Percentiles rank a stretch among this genome's conserved stretches.
Evolutionary conservation across 225 moss, liverwort and hornwort genomes (phyloP).

Genomic region (Neckera pumila): DNA sequence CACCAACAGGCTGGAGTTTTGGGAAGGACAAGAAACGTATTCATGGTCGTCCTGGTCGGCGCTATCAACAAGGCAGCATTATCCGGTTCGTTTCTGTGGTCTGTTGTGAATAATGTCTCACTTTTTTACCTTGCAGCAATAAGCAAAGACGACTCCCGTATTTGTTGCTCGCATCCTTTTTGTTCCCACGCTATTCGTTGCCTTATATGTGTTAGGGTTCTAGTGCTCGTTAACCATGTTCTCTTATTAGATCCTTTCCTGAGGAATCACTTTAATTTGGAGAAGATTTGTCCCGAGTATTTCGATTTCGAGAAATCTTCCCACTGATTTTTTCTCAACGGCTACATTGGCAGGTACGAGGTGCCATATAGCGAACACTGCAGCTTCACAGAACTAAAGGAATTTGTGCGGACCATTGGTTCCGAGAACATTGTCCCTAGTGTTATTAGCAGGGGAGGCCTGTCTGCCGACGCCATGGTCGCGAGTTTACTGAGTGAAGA

Average conservation of each 20-base stretch:
- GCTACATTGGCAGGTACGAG: constrained; percentile 60
- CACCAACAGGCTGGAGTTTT: constrained; percentile 95
- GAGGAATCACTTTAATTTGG: not conserved
- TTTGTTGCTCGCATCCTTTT: not conserved
- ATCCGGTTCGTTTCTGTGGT: constrained; percentile 52
- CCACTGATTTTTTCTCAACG: not conserved
- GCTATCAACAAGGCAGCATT: constrained; percentile 86
- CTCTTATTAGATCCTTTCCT: not conserved
- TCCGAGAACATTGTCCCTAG: constrained; percentile 64
- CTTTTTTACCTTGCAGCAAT: not conserved
- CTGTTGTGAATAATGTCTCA: not conserved
- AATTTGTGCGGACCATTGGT: constrained; percentile 58
- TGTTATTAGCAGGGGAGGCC: constrained; percentile 36
- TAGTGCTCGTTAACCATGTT: not conserved
- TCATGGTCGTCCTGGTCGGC: constrained; percentile 75
- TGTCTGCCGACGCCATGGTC: constrained; percentile 62
- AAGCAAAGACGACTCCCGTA: not conserved
- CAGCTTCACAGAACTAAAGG: constrained; percentile 75
- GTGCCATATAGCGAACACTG: constrained; percentile 97
- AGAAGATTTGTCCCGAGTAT: not conserved
- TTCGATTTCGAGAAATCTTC: not conserved
- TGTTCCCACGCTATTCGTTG: not conserved
- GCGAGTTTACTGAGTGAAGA: constrained; percentile 61
- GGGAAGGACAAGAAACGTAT: constrained; percentile 90
- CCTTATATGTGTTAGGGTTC: not conserved